A percentile compares a stretch with the other conserved stretches of the same genome.
phyloP scores from a whole-genome alignment of 306 rosid species.

The Vicia faba region DNA sequence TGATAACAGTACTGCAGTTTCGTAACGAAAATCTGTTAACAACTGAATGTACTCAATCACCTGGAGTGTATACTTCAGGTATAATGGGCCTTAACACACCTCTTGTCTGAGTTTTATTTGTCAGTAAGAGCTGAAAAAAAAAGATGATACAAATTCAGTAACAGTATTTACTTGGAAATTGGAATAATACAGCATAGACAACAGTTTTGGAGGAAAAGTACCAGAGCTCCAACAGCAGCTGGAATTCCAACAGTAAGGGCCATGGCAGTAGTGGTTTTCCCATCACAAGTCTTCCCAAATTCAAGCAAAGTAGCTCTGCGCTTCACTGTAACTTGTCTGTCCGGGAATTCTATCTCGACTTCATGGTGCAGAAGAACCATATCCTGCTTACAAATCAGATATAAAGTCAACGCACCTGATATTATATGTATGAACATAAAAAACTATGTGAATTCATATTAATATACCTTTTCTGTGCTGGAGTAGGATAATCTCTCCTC shows the following conservation, averaged over 20 bases:
- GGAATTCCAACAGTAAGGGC: constrained; percentile 94
- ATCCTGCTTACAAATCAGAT: constrained; percentile 61
- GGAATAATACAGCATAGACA: constrained; percentile 7
- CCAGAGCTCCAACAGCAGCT: constrained; percentile 91
- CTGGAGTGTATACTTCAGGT: constrained; percentile 86
- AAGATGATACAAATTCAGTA: constrained; percentile 15
- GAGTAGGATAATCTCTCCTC: constrained; percentile 78
- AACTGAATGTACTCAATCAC: constrained; percentile 32
- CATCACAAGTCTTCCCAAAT: constrained; percentile 65
- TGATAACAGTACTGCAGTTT: background rate
- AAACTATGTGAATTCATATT: constrained; percentile 2
- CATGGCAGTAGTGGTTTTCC: constrained; percentile 79
- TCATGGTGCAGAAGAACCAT: constrained; percentile 97
- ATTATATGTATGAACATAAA: background rate
- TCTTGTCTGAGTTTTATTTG: constrained; percentile 80
- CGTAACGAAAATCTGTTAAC: no score
- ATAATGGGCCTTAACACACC: constrained; percentile 84
- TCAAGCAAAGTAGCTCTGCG: constrained; percentile 86
- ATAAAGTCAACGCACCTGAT: constrained; percentile 14
- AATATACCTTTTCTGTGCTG: constrained; percentile 69
- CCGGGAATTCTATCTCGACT: constrained; percentile 77
- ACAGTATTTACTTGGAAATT: constrained; percentile 28
- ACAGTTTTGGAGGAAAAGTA: constrained; percentile 34
- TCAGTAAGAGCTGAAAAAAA: constrained; percentile 73
- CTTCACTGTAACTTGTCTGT: constrained; percentile 52